Base-by-base conservation (phyloP, 768 basidiomycete species). In the Leccinum pellstonianum region DNA sequence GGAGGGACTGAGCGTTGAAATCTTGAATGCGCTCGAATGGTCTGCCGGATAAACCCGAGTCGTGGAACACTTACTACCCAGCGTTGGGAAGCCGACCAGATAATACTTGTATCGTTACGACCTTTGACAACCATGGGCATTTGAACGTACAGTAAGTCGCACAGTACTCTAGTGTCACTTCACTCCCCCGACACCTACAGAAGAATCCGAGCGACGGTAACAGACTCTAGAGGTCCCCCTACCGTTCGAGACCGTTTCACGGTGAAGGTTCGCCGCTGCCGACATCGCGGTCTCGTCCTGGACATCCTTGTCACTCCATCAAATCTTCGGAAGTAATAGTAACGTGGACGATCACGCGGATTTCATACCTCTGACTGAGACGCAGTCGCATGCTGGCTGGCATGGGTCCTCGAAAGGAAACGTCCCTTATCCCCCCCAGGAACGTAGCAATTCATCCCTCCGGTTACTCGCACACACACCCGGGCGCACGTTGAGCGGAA, bases 321-420 rank as follows among this genome's bases (percentile, higher is more conserved):
- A 48, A 17, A 19, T n/a, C 25, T 17, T 23, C 55, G 56, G 38
- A 5, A 50, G 25, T 11, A 57, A 27, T 54, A 54, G 14, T 15
- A 6, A 12, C 29, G 21, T 43, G 59, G 37, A 37, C n/a, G 52
- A 49, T 60, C 49, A 25, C 27, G n/a, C 17, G 49, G 49, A 50
- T n/a, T 19, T 9, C 58, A 46, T n/a, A 17, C 52, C 58, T 50
- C 54, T 47, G 56, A 58, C 54, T 56, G 63, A 61, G 64, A 19
- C 12, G 21, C 25, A 21, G 43, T 52, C 58, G 53, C 58, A 60
- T 52, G 31, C 21, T 21, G 19, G 43, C 17, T 23, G 15, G n/a
- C 51, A 25, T 49, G 52, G 19, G 19, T 21, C 41, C 27, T 46
- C 6, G 52, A 46, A 46, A 5, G 43, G 43, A 46, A 46, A 46